Percentiles rank a stretch among this genome's conserved stretches.
Evolutionary conservation across 495 filamentous ascomycete genomes (phyloP).

Genomic region (Extremus antarcticus): DNA sequence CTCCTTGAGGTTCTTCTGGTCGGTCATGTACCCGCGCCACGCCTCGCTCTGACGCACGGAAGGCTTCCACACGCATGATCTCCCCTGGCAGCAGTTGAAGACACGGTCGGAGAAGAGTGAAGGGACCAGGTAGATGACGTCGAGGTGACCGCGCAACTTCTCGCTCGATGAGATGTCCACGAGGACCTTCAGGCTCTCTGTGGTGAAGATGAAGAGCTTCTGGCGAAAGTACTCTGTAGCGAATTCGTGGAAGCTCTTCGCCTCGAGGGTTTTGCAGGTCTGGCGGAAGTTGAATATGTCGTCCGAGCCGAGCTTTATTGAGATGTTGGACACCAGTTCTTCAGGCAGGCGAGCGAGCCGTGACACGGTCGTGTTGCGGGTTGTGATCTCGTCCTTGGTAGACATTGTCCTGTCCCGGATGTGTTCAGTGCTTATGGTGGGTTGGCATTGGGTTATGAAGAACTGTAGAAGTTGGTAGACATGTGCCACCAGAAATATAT

Average conservation of each 20-base stretch:
- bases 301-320: constrained; percentile 8
- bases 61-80: constrained; percentile 4
- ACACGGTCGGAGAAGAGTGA: constrained; percentile 6
- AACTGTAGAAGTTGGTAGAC: too few species aligned
- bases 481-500: too few species aligned
- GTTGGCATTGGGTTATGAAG: too few species aligned
- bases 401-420: too few species aligned
- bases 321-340: constrained; percentile 18
- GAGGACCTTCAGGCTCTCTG: constrained; percentile 13
- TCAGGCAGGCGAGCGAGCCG: constrained; percentile 4
- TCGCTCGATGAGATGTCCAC: constrained; percentile 3
- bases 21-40: constrained; percentile 1
- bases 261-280: constrained; percentile 7
- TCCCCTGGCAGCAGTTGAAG: constrained; percentile 5
- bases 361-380: background rate
- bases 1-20: constrained; percentile 9
- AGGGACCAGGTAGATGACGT: constrained; percentile 9
- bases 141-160: constrained; percentile 4
- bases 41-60: constrained; percentile 7
- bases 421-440: too few species aligned
- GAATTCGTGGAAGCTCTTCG: constrained; percentile 15
- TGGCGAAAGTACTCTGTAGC: constrained; percentile 12
- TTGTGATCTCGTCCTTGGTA: too few species aligned
- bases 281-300: constrained; percentile 12
- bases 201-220: constrained; percentile 14